Evolutionary conservation across 1,284 basidiomycete genomes (phyloP), one percentile per base, ranked within the genome.

Genomic region (Neotropicomus parvogracilis): DNA sequence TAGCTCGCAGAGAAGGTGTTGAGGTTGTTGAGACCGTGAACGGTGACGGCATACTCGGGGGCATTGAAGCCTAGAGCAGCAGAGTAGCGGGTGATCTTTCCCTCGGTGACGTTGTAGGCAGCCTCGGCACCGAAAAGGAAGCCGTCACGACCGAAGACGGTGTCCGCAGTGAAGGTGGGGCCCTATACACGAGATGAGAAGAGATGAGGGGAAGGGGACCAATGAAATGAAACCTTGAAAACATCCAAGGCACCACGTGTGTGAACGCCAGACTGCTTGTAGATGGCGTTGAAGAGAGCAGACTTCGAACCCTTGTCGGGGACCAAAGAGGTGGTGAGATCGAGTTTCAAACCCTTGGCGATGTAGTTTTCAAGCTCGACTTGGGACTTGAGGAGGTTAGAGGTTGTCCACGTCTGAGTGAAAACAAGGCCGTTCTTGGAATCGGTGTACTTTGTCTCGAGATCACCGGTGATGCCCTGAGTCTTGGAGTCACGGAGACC

Each of bases 341-440:
- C 95, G 65, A 99, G 78, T 80, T 99, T 99, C 74, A 99, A 83
- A 59, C 94, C 95, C 75, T 95, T 92, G 63, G 95, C 93, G 67
- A 99, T 85, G 76, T 95, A 88, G 81, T 97, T 95, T 75, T 98
- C 95, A 66, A 98, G 79, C 81, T 99, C 97, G 58, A 99, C 74
- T 72, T 91, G 85, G 63, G 88, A 89, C 73, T 86, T 87, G 74
- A 98, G 86, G 66, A 88, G 72, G 77, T 97, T 97, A 69, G 83
- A 70, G 65, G 95, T 97, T 52, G 92, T 93, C 97, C 97, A 99
- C 51, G 88, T 83, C 75, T 94, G 84, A 63, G 94, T 95, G 75
- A 95, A 77, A 67, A 84, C 85, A 64, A 97, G 77, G 57, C 94
- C 93, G 70, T 94, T 90, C 74, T 85, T 83, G 77, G 81, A 81